Conservation (phyloP, 163 green algal species). For the Scenedesmus sp. region DNA sequence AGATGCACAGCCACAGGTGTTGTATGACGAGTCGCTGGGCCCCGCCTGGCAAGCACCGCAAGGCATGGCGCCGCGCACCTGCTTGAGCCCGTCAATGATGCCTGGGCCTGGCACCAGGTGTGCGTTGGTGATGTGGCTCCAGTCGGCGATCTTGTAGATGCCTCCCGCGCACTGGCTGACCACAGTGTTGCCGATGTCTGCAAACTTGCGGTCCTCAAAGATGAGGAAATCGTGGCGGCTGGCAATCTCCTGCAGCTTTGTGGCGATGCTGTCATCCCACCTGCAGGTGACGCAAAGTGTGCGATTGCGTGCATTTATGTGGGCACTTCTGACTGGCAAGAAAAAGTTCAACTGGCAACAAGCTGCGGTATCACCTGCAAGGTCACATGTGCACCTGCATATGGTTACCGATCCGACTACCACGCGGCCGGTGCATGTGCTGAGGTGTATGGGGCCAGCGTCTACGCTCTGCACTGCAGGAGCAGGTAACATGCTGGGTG, state of each 20-base stretch:
- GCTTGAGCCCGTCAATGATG: conserved; percentile 98
- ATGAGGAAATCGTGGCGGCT: conserved; percentile 99
- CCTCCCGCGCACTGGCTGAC: conserved; percentile 93
- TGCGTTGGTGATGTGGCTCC: conserved; percentile 98
- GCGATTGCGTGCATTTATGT: too few relatives aligned
- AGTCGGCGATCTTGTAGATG: conserved; percentile 99
- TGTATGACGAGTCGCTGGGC: too few relatives aligned
- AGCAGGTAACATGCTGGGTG: too few relatives aligned
- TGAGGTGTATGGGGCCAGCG: too few relatives aligned
- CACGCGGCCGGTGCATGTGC: too few relatives aligned
- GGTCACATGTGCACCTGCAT: too few relatives aligned
- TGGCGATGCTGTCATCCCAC: conserved; percentile 80
- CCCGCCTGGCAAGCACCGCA: not conserved
- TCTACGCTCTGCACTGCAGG: too few relatives aligned
- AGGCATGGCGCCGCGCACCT: conserved; percentile 34
- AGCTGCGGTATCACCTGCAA: too few relatives aligned
- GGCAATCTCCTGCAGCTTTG: conserved; percentile 84
- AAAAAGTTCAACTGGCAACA: too few relatives aligned
- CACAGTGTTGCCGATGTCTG: conserved; percentile 99
- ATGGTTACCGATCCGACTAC: too few relatives aligned
- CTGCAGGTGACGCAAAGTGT: not conserved
- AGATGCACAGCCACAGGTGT: too few relatives aligned
- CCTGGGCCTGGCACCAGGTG: conserved; percentile 96
- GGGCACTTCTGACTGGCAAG: too few relatives aligned
- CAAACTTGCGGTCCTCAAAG: conserved; percentile 99